These are phyloP conservation scores for Trametes meyenii DNA, from an alignment of 768 basidiomycete species.

Conservation along the genomic window DNA sequence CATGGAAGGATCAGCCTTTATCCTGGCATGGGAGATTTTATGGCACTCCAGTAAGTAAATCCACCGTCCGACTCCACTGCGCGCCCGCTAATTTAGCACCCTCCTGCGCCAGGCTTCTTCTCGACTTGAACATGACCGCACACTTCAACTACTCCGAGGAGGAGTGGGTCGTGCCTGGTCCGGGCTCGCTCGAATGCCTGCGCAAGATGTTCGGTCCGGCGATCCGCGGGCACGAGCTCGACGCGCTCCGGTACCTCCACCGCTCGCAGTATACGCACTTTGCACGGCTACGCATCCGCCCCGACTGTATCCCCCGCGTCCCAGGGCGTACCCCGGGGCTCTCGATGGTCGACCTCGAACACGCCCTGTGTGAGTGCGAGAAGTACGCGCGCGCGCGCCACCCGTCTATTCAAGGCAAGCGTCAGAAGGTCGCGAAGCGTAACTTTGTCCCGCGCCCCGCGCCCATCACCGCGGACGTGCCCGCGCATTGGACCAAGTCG, in stretches of 20 bases:
- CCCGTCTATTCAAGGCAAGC: slow-evolving; percentile 43
- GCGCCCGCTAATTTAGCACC: background rate
- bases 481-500: slow-evolving; percentile 28
- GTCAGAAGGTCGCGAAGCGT: slow-evolving; percentile 39
- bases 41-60: slow-evolving; percentile 70
- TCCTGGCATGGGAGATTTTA: slow-evolving; percentile 77
- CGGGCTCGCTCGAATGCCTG: slow-evolving; percentile 69
- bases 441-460: slow-evolving; percentile 22
- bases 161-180: slow-evolving; percentile 72
- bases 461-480: slow-evolving; percentile 32
- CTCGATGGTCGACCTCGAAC: slow-evolving; percentile 76
- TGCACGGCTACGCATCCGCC: slow-evolving; percentile 49
- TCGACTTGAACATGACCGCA: slow-evolving; percentile 42
- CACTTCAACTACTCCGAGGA: slow-evolving; percentile 60
- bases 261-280: slow-evolving; percentile 64
- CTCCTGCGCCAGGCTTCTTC: slow-evolving; percentile 32
- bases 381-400: slow-evolving; percentile 70
- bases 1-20: slow-evolving; percentile 58
- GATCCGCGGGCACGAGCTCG: slow-evolving; percentile 49
- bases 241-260: slow-evolving; percentile 67
- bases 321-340: slow-evolving; percentile 33
- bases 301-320: slow-evolving; percentile 31
- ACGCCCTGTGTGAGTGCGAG: slow-evolving; percentile 77
- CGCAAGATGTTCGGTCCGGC: slow-evolving; percentile 61
- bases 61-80: background rate